phyloP scores from a whole-genome alignment of 768 basidiomycete species.

The Vararia minispora region DNA sequence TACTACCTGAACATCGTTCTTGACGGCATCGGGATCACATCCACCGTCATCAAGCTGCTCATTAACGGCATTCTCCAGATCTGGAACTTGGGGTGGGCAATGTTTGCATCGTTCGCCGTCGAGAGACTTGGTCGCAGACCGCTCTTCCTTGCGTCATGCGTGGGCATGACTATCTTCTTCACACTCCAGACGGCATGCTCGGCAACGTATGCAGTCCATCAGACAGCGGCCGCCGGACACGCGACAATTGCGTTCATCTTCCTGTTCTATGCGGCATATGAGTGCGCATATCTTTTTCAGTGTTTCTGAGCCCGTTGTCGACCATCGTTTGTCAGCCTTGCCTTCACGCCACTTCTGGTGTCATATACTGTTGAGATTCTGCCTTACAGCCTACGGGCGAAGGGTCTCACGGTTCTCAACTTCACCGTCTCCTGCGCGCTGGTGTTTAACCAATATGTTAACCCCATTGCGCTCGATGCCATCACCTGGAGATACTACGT shows the following conservation, averaged over 20 bases:
- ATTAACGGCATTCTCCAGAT: conserved; percentile 82
- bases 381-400: conserved; percentile 73
- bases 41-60: conserved; percentile 53
- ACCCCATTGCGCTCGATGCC: conserved; percentile 60
- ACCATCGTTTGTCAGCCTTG: conserved; percentile 31
- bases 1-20: conserved; percentile 76
- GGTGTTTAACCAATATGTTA: conserved; percentile 86
- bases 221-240: conserved; percentile 38
- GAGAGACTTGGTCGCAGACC: conserved; percentile 61
- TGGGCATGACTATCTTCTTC: conserved; percentile 58
- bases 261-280: conserved; percentile 70
- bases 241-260: conserved; percentile 79
- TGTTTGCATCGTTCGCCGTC: conserved; percentile 45
- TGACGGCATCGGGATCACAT: conserved; percentile 52
- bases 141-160: conserved; percentile 51
- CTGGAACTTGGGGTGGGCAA: conserved; percentile 63
- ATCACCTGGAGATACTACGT: conserved; percentile 74
- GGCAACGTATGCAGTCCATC: conserved; percentile 37
- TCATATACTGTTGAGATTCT: conserved; percentile 86
- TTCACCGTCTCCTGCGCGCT: conserved; percentile 68
- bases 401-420: conserved; percentile 76
- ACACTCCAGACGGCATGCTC: conserved; percentile 58
- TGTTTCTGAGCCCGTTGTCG: conserved; percentile 1
- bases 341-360: conserved; percentile 80
- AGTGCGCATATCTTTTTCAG: conserved; percentile 30